Conservation (phyloP, 1,284 basidiomycete species). For the Grifola frondosa region DNA sequence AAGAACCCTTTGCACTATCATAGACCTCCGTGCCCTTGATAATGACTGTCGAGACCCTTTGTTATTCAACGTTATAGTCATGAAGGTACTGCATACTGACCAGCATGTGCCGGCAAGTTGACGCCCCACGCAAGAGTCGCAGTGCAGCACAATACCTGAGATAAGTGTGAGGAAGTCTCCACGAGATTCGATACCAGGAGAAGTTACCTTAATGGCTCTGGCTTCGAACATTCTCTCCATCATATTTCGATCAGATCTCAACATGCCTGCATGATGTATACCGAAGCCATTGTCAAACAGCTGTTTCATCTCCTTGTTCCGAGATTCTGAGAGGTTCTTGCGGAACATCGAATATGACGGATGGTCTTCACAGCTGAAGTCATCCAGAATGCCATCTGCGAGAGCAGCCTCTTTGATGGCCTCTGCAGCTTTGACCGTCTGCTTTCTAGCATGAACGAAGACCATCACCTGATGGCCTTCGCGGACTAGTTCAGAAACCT, state of each 20-base stretch:
- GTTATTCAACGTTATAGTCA: not conserved
- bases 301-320: conserved; percentile 97
- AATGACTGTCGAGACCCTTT: conserved; percentile 68
- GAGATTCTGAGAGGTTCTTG: conserved; percentile 74
- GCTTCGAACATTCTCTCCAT: conserved; percentile 96
- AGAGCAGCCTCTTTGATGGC: conserved; percentile 83
- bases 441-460: conserved; percentile 97
- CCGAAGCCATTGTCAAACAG: conserved; percentile 93
- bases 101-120: conserved; percentile 97
- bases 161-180: no score
- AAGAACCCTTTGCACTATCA: conserved; percentile 84
- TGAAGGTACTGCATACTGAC: conserved; percentile 37
- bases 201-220: conserved; percentile 80
- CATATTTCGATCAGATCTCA: conserved; percentile 91
- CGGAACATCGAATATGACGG: conserved; percentile 78
- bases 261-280: conserved; percentile 99
- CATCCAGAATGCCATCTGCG: conserved; percentile 70
- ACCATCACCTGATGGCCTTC: conserved; percentile 99
- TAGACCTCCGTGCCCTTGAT: conserved; percentile 99
- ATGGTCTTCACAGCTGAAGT: conserved; percentile 82
- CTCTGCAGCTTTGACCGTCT: conserved; percentile 93
- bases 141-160: conserved; percentile 93
- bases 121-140: conserved; percentile 99
- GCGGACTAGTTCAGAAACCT: conserved; percentile 80
- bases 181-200: no score